phyloP scores from a whole-genome alignment of 306 rosid species.

The Neltuma alba region DNA sequence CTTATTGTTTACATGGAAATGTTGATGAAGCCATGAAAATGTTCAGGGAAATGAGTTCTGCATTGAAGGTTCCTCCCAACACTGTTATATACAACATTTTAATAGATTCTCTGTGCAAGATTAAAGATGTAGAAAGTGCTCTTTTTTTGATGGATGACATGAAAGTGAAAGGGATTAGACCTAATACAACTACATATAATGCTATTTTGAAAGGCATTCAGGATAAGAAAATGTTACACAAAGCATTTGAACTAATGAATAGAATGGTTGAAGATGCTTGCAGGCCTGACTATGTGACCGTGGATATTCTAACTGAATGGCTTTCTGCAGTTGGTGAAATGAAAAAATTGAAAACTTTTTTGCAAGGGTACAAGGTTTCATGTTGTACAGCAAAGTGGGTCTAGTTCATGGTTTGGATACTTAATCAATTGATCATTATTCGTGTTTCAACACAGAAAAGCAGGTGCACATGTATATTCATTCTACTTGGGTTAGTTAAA shows the following conservation, averaged over 20 bases:
- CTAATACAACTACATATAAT: slow-evolving; percentile 54
- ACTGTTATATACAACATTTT: slow-evolving; percentile 58
- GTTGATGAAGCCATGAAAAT: slow-evolving; percentile 61
- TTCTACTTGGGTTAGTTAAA: neutral
- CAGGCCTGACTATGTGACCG: slow-evolving; percentile 58
- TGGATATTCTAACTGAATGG: slow-evolving; percentile 68
- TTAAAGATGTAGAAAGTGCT: slow-evolving; percentile 40
- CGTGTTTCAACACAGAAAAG: neutral
- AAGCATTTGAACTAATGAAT: slow-evolving; percentile 61
- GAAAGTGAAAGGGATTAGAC: slow-evolving; percentile 51
- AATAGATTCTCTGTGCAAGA: slow-evolving; percentile 58
- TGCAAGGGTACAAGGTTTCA: slow-evolving; percentile 45
- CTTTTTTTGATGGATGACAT: slow-evolving; percentile 58
- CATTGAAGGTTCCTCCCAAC: slow-evolving; percentile 53
- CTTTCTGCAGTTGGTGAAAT: slow-evolving; percentile 50
- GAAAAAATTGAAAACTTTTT: slow-evolving; percentile 45
- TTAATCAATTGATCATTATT: neutral
- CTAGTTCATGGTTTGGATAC: neutral
- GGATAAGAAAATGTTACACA: slow-evolving; percentile 47
- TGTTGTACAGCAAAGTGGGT: slow-evolving; percentile 27
- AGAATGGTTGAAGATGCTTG: slow-evolving; percentile 60
- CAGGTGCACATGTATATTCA: neutral
- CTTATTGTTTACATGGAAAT: slow-evolving; percentile 58
- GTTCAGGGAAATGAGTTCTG: slow-evolving; percentile 55
- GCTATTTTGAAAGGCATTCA: slow-evolving; percentile 55